Evolutionary conservation across 106 monocot species (phyloP), one percentile per base, ranked within the genome.

Genomic region (Dendrobium officinale): DNA sequence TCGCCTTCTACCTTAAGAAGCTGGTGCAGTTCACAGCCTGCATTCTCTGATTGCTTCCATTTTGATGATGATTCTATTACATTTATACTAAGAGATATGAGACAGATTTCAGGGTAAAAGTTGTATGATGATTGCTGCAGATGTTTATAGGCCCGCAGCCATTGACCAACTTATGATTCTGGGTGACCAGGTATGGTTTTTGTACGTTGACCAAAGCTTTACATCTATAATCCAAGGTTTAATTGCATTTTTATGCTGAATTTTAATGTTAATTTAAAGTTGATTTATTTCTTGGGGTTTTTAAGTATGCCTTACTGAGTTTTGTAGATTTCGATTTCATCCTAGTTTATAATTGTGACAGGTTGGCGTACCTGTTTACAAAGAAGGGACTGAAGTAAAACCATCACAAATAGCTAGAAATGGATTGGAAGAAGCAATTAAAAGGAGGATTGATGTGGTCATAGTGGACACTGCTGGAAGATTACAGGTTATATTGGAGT

Each of bases 381-480:
- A 92, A 40, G 86, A 91, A 87, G 92, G 97, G 75, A 88, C 86
- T 73, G 86, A 91, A 29, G 49, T 88, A 77, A 97, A 91, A 61
- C 97, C 97, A 70, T 84, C 94, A 75, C 70, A 89, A 83, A 97
- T 97, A 80, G 92, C 97, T 48, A 92, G 81, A 70, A 82, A 85
- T 87, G 94, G 94, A 84, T 73, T 97, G 29, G 84, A 92, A 79
- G 97, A 97, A 86, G 97, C 97, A 17, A 97, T 88, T 82, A 94
- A 84, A 81, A 89, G 67, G 51, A 84, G 49, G 27, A 86, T 86
- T 84, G 97, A 97, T 86, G 97, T 94, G 26, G 89, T 97, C 44
- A 87, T 97, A 42, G 88, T 97, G 42, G 97, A 97, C 84, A 97
- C 94, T 81, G 97, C 97, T 84, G 97, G 97, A 88, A 92, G 97